Base-by-base conservation (phyloP, 2,329 filamentous ascomycete genomes). In the Trichophyton equinum region DNA sequence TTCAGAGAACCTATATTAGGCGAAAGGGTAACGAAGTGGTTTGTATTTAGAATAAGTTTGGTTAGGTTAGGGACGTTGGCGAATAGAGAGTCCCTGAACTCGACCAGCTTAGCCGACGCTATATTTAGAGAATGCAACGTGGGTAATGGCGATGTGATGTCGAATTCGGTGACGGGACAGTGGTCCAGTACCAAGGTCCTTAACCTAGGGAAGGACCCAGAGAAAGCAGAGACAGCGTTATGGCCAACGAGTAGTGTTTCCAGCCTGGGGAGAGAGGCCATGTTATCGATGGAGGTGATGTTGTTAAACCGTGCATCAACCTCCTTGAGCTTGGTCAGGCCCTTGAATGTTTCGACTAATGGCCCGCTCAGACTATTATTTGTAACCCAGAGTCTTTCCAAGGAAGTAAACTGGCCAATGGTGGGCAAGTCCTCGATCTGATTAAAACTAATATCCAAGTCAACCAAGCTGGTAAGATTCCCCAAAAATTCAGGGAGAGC, bases 371-470 rank as follows among this genome's bases (percentile, higher is more conserved):
- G 78, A 63, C 88, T 86, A 74, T 99, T 99, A 76, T 99, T 99
- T 1, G 94, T 97, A 67, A 96, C 92, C 76, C 94, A 90, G 33
- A 99, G 82, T 65, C 91, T 85, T 74, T 97, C 94, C 42, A 99
- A 77, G 60, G 85, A 89, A 62, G 81, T 84, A 62, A 99, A 76
- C 60, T 85, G 84, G 5, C 91, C 89, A 65, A 99, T 88, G 64
- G 85, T 85, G 0, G 91, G 91, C 6, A 99, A 77, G 60, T 78
- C 82, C 9, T 83, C 82, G 64, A 99, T 96, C 46, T 86, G 83
- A 71, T 99, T 99, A 81, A 99, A 99, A 72, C 92, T 97, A 70
- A 99, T 84, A 69, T 99, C 94, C 46, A 99, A 82, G 70, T 99
- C 92, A 11, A 96, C 88, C 53, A 99, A 76, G 49, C 87, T 91